A percentile compares a stretch with the other conserved stretches of the same genome.
phyloP scores from a whole-genome alignment of 345 rosid species.

The Lumnitzera littorea region DNA sequence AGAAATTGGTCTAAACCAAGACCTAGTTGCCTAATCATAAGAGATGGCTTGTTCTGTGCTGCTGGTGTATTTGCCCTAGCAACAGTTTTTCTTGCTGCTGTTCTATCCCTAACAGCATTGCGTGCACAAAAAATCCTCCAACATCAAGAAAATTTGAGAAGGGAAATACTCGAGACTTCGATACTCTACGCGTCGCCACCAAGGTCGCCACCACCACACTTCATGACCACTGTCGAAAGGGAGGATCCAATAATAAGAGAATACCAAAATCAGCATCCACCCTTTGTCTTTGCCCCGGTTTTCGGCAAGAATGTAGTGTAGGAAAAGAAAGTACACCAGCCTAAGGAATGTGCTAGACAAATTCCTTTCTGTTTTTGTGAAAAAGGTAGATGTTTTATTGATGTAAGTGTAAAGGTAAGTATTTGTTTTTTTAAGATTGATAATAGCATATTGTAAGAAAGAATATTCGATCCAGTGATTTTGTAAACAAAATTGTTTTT shows the following conservation, averaged over 20 bases:
- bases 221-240: slow-evolving; percentile 37
- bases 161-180: slow-evolving; percentile 49
- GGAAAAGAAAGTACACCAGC: neutral
- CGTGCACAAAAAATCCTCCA: slow-evolving; percentile 53
- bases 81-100: slow-evolving; percentile 61
- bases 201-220: slow-evolving; percentile 29
- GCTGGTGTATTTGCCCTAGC: slow-evolving; percentile 64
- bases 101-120: slow-evolving; percentile 64
- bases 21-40: slow-evolving; percentile 49
- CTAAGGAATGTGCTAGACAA: too few species aligned
- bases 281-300: slow-evolving; percentile 7
- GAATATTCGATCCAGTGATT: too few species aligned
- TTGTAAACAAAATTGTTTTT: too few species aligned
- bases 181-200: slow-evolving; percentile 61
- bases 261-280: slow-evolving; percentile 9
- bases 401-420: too few species aligned
- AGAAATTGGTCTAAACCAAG: slow-evolving; percentile 73
- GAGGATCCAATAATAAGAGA: slow-evolving; percentile 50
- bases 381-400: too few species aligned
- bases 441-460: too few species aligned
- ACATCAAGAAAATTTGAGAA: slow-evolving; percentile 37
- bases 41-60: slow-evolving; percentile 71
- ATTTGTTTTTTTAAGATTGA: too few species aligned
- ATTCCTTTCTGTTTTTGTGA: too few species aligned
- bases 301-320: slow-evolving; percentile 27